Conservation (phyloP, 2,329 filamentous ascomycete species). For the Escovopsis sp. region DNA sequence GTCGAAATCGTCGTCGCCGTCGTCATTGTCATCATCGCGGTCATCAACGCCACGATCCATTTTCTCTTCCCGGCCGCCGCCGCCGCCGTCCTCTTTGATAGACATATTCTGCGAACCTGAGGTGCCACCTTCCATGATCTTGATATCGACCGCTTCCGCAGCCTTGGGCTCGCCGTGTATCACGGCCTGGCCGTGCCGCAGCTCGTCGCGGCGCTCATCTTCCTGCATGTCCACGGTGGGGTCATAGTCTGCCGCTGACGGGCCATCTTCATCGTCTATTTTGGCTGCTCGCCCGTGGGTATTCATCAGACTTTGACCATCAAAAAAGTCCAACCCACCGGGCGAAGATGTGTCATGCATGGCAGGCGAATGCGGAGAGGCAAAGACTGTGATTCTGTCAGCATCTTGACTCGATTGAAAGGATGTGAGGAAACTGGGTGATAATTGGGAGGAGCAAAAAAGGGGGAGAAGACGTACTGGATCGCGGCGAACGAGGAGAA, state of each 20-base stretch:
- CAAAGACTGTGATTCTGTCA: slow-evolving; percentile 19
- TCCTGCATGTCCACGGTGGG: slow-evolving; percentile 79
- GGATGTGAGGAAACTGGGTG: too few species aligned
- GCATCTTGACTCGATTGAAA: slow-evolving; percentile 1
- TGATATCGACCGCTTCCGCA: slow-evolving; percentile 9
- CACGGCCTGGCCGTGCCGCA: slow-evolving; percentile 41
- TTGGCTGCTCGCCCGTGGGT: slow-evolving; percentile 25
- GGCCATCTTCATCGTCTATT: slow-evolving; percentile 41
- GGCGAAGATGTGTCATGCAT: slow-evolving; percentile 40
- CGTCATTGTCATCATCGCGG: slow-evolving; percentile 31
- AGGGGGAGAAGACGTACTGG: slow-evolving; percentile 32
- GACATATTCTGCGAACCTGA: slow-evolving; percentile 7
- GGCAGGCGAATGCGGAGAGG: slow-evolving; percentile 28
- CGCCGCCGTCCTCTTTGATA: slow-evolving; percentile 32
- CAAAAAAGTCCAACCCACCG: slow-evolving; percentile 44
- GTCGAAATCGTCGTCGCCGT: slow-evolving; percentile 58
- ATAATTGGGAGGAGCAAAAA: too few species aligned
- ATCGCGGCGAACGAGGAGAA: slow-evolving; percentile 33
- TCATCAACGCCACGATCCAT: too few species aligned
- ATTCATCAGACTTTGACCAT: slow-evolving; percentile 55
- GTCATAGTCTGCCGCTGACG: slow-evolving; percentile 88
- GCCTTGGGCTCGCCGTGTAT: slow-evolving; percentile 28
- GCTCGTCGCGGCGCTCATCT: slow-evolving; percentile 56
- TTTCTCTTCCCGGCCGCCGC: too few species aligned
- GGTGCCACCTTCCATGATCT: slow-evolving; percentile 15